A percentile compares a stretch with the other conserved stretches of the same genome.
Evolutionary conservation across 148 eudicot genomes (phyloP).

Genomic region (Beta vulgaris): DNA sequence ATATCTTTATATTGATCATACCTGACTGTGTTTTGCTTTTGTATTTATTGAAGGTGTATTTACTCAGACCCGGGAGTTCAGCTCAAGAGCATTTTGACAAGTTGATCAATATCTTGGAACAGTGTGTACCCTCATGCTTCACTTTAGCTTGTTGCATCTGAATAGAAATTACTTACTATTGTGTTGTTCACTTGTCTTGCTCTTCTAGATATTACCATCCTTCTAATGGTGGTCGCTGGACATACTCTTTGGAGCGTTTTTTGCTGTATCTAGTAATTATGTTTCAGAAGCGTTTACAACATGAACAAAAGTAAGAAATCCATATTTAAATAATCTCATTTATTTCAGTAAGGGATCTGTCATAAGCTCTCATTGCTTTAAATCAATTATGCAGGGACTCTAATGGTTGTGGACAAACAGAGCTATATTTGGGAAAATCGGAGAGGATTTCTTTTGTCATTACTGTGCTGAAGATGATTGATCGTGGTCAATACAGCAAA

Average conservation of each 20-base stretch:
- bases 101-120: conserved; percentile 90
- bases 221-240: conserved; percentile 99
- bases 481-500: conserved; percentile 98
- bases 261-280: conserved; percentile 68
- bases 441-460: conserved; percentile 77
- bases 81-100: conserved; percentile 72
- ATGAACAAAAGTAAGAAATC: conserved; percentile 69
- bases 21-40: not conserved
- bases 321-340: not conserved
- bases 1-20: not conserved
- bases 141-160: conserved; percentile 15
- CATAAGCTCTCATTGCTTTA: conserved; percentile 9
- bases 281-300: conserved; percentile 78
- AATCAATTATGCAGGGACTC: conserved; percentile 46
- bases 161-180: not conserved
- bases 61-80: conserved; percentile 73
- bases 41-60: conserved; percentile 62
- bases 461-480: conserved; percentile 73
- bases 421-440: conserved; percentile 51
- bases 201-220: conserved; percentile 89
- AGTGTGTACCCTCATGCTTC: conserved; percentile 56
- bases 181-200: conserved; percentile 13
- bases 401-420: conserved; percentile 35
- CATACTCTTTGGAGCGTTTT: conserved; percentile 80
- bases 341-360: not conserved